Conservation (phyloP, 352 stramenopile genomes). For the Globisporangium nodosum region DNA sequence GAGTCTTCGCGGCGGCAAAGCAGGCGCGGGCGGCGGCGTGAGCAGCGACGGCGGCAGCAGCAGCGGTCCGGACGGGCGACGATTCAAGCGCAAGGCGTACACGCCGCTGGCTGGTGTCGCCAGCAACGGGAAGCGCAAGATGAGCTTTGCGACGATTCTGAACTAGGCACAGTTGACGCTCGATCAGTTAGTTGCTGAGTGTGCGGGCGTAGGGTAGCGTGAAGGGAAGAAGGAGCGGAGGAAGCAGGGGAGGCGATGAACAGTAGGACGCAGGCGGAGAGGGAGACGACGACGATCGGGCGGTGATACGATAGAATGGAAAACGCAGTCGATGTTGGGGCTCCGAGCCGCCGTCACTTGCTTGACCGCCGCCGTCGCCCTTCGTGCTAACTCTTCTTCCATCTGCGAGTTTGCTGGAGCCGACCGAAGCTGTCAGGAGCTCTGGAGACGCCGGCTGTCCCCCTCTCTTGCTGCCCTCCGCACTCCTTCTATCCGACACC, state of each 20-base stretch:
- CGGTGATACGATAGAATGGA: constrained; percentile 3
- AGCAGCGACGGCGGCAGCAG: constrained; percentile 39
- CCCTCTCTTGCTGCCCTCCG: neutral
- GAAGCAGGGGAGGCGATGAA: neutral
- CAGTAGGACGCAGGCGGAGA: neutral
- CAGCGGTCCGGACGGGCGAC: constrained; percentile 27
- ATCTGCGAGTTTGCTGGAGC: too few relatives aligned
- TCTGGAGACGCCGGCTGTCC: too few relatives aligned
- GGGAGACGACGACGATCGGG: neutral
- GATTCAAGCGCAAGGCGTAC: constrained; percentile 64
- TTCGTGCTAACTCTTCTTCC: neutral
- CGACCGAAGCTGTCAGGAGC: too few relatives aligned
- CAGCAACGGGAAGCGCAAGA: constrained; percentile 70
- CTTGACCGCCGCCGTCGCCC: neutral
- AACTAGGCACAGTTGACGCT: constrained; percentile 35
- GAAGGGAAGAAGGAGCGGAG: neutral
- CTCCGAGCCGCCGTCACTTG: neutral
- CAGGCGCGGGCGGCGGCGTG: constrained; percentile 16
- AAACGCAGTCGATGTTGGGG: constrained; percentile 2
- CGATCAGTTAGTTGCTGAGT: neutral
- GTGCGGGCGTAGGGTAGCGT: neutral
- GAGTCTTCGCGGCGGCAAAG: constrained; percentile 14
- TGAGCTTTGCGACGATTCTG: constrained; percentile 85
- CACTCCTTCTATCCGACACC: neutral
- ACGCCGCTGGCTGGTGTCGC: constrained; percentile 42